Conservation (phyloP, 2,329 filamentous ascomycete species). For the Fusarium equiseti region DNA sequence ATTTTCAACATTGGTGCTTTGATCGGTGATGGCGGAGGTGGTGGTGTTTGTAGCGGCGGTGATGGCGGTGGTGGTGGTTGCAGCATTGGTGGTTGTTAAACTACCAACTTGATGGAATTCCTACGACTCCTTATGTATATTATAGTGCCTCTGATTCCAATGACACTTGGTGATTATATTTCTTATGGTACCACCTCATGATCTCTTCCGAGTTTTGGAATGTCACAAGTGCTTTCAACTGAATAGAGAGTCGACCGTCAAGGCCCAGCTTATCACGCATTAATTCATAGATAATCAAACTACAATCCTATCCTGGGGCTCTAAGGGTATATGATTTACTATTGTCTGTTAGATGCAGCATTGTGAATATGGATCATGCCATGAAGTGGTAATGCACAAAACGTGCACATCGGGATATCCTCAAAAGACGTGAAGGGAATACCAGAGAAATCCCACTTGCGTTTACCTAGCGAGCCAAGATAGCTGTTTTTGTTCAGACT, state of each 20-base stretch:
- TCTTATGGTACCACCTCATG: slow-evolving; percentile 3
- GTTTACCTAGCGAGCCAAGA: neutral
- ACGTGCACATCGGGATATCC: neutral
- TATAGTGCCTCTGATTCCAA: no score
- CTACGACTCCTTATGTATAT: neutral
- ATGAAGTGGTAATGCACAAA: neutral
- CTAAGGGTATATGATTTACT: neutral
- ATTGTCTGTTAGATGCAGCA: neutral
- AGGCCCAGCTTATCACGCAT: neutral
- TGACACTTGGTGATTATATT: neutral
- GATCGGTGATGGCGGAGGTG: no score
- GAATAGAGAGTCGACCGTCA: neutral
- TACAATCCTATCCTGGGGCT: neutral
- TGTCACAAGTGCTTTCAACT: slow-evolving; percentile 48
- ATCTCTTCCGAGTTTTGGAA: slow-evolving; percentile 49
- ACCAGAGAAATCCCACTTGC: neutral
- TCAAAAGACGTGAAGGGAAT: neutral
- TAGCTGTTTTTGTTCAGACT: neutral
- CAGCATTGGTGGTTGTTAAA: neutral
- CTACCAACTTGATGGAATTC: neutral
- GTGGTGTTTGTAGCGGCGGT: no score
- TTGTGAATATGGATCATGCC: neutral
- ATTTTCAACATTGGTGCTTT: neutral
- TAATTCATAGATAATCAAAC: neutral
- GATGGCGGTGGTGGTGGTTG: neutral